Evolutionary conservation across 1,284 basidiomycete species (phyloP).

Genomic region (Malassezia slooffiae): DNA sequence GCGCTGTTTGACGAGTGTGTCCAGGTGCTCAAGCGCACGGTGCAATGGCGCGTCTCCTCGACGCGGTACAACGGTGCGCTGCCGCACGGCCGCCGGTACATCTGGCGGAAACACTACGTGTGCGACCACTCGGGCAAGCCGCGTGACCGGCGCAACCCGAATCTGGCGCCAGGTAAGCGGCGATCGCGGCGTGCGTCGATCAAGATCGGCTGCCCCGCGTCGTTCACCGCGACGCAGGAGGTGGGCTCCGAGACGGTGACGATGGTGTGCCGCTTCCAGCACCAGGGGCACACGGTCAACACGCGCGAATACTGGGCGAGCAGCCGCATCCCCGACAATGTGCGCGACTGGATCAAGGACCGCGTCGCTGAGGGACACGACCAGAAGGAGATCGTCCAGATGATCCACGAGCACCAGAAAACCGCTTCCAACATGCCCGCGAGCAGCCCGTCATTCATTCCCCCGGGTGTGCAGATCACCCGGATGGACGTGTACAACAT

Average conservation of each 20-base stretch:
- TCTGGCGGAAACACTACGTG: slow-evolving; percentile 17
- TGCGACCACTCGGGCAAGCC: slow-evolving; percentile 17
- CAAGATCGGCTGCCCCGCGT: slow-evolving; percentile 16
- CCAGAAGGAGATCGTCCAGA: slow-evolving; percentile 17
- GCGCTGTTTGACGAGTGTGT: slow-evolving; percentile 16
- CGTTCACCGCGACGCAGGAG: slow-evolving; percentile 17
- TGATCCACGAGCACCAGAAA: slow-evolving; percentile 18
- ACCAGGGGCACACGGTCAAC: slow-evolving; percentile 17
- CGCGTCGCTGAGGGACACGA: slow-evolving; percentile 14
- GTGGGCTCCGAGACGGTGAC: slow-evolving; percentile 14
- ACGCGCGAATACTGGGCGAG: slow-evolving; percentile 17
- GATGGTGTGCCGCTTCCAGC: slow-evolving; percentile 18
- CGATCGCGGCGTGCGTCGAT: slow-evolving; percentile 13
- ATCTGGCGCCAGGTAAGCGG: slow-evolving; percentile 14
- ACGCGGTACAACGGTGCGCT: slow-evolving; percentile 17
- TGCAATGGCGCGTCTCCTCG: slow-evolving; percentile 17
- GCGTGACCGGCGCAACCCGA: slow-evolving; percentile 13
- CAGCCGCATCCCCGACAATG: slow-evolving; percentile 15
- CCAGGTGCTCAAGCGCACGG: slow-evolving; percentile 12
- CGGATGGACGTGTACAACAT: slow-evolving; percentile 19
- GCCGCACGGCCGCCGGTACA: slow-evolving; percentile 14
- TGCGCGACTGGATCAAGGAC: slow-evolving; percentile 17
- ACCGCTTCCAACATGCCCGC: slow-evolving; percentile 10
- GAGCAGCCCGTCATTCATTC: slow-evolving; percentile 10
- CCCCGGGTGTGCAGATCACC: slow-evolving; percentile 15